Conservation (phyloP, 2,329 filamentous ascomycete species). For the Cytospora paraplurivora region DNA sequence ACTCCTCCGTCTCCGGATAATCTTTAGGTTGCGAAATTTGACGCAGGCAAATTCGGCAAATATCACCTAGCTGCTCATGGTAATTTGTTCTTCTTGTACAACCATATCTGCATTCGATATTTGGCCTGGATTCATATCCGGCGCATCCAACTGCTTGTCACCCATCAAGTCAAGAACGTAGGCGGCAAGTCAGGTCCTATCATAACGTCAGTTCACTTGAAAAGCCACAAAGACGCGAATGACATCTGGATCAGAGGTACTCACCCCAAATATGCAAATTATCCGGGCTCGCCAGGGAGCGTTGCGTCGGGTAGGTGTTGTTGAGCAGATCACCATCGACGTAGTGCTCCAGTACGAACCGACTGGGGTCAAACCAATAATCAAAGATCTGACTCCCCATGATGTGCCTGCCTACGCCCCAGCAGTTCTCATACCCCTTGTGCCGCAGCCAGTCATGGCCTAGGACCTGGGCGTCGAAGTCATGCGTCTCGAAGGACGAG, state of each 20-base stretch:
- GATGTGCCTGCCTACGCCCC: constrained; percentile 72
- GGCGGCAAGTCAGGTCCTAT: constrained; percentile 36
- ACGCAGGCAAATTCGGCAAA: no score
- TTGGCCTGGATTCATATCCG: not conserved
- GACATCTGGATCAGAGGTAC: constrained; percentile 11
- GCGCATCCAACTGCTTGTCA: no score
- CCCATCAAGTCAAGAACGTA: constrained; percentile 32
- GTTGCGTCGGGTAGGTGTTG: constrained; percentile 52
- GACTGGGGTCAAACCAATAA: constrained; percentile 67
- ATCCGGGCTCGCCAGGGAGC: constrained; percentile 43
- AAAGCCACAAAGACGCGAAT: no score
- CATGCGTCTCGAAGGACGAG: constrained; percentile 69
- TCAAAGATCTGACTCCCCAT: constrained; percentile 73
- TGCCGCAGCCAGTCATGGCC: constrained; percentile 69
- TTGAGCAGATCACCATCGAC: constrained; percentile 69
- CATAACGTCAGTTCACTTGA: constrained; percentile 11
- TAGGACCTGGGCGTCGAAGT: constrained; percentile 70
- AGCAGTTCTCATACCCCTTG: constrained; percentile 65
- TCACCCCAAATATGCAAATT: constrained; percentile 51
- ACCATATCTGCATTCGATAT: no score
- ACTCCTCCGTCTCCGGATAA: no score
- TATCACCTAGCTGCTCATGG: no score
- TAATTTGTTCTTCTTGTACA: no score
- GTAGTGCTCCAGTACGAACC: constrained; percentile 70
- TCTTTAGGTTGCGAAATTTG: no score